Base-by-base conservation (phyloP, 305 asterid genomes). In the Solanum hybrid region DNA sequence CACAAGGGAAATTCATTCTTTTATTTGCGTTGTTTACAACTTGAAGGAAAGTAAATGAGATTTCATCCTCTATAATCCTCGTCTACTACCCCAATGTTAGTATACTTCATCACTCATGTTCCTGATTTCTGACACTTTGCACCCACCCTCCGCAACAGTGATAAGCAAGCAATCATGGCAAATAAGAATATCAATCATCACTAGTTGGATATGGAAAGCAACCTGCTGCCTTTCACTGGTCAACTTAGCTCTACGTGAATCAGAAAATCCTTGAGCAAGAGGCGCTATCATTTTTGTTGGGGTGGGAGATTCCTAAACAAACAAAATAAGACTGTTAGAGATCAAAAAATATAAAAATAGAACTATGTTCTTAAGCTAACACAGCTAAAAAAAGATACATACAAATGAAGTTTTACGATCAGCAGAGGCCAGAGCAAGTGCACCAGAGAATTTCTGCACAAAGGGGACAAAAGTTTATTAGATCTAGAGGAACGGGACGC, bases 261-360 rank as follows among this genome's bases (percentile, higher is more conserved):
- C 98, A 78, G 99, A 94, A 90, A 94, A 94, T 78, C 98, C 98
- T 90, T 94, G 98, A 27, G 97, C 90, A 24, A 92, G 89, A 31
- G 97, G 97, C 56, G 93, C 92, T 76, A 97, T 92, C 60, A 89
- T 90, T 95, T 97, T 97, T 91, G 99, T 94, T 40, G 99, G 99
- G 85, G 99, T 95, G 71, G 99, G 99, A 79, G 99, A 94, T 91
- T 97, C 99, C 99, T 97, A 92, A 78, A 82, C 87, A 89, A 90
- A 88, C 66, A 91, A 89, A 90, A 51, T 32, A 91, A n/a, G 35
- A 51, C 40, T 19, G 24, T 85, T 40, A 78, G 91, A 34, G 86
- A 89, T 82, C 90, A 91, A 31, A 90, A 60, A 51, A 82, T 76
- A 87, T 81, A 87, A 36, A 34, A 40, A 31, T 66, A 45, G 45